Evolutionary conservation across 139 green algal species (phyloP), one percentile per base, ranked within the genome.

Genomic region (Tetradesmus obliquus): DNA sequence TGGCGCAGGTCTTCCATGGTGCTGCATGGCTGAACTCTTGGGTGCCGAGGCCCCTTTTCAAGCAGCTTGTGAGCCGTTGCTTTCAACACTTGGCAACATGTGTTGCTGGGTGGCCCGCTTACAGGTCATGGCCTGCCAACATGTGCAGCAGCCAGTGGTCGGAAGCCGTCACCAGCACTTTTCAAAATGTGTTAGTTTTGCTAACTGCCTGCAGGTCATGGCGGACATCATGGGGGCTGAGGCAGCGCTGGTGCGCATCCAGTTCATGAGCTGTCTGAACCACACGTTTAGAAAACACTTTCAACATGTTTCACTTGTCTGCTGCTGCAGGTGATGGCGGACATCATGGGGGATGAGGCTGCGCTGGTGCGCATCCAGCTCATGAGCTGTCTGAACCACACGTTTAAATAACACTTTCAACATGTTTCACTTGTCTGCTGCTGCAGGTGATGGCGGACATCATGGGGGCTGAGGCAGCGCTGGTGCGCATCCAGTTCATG

Each of bases 221-320:
- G 97, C 98, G 0, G 79, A 96, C 72, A 88, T 99, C 17, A 97
- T 99, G 94, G 98, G 97, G 3, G 95, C 97, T 0, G 97, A 99
- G 92, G 94, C 96, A 13, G 98, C 98, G 8, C 91, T 97, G 22
- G 96, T 98, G 92, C 94, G 98, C 58, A 95, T 96, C 54, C 96
- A 98, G 89, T 98, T 98, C 86, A 93, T 99, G 55, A 98, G 94
- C 20, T 97, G 97, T 51, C 19, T 51, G 19, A 8, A 81, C 72
- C 60, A 71, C 60, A 10, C 17, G 5, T 17, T 20, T 17, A 71
- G 60, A 10, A 71, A 71, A 10, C 17, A 2, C 60, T 17, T 17
- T 71, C 5, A 71, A 17, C 5, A 71, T 10, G 5, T n/a, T n/a
- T n/a, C n/a, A n/a, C n/a, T n/a, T n/a, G n/a, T n/a, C n/a, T n/a